Percentiles rank a stretch among this genome's conserved stretches.
These are phyloP conservation scores for Stevia rebaudiana DNA, from an alignment of 140 eudicot genomes.

Conservation along the genomic window DNA sequence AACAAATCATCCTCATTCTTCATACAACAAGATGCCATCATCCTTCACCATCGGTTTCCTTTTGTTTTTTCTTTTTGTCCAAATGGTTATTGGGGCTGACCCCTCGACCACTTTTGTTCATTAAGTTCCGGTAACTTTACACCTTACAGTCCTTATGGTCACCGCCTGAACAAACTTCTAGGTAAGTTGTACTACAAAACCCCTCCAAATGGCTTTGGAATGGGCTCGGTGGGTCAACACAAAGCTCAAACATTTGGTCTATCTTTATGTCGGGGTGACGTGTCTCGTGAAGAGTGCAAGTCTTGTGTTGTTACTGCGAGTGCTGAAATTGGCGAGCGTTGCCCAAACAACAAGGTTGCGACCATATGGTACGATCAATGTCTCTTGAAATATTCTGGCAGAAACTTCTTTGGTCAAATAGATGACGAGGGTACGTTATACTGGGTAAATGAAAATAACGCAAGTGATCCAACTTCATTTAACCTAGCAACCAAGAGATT, in stretches of 20 bases:
- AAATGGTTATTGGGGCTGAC: conserved; percentile 14
- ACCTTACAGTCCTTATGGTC: conserved; percentile 23
- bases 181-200: conserved; percentile 33
- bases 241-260: conserved; percentile 30
- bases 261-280: conserved; percentile 46
- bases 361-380: conserved; percentile 43
- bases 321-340: conserved; percentile 23
- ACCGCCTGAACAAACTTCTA: conserved; percentile 29
- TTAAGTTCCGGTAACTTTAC: conserved; percentile 28
- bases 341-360: conserved; percentile 34
- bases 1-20: background rate
- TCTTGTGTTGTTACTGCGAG: conserved; percentile 34
- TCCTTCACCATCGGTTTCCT: conserved; percentile 17
- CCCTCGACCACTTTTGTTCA: conserved; percentile 34
- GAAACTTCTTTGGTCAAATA: conserved; percentile 31
- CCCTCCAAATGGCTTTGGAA: conserved; percentile 37
- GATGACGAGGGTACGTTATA: conserved; percentile 17
- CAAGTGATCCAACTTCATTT: conserved; percentile 20
- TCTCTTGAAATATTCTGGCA: conserved; percentile 29
- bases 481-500: conserved; percentile 16
- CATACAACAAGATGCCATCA: conserved; percentile 25
- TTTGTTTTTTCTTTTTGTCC: conserved; percentile 19
- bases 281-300: conserved; percentile 23
- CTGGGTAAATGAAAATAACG: conserved; percentile 14
- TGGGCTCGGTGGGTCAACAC: conserved; percentile 16